A percentile compares a stretch with the other conserved stretches of the same genome.
phyloP scores from a whole-genome alignment of 202 grass and related monocot genomes.

The Brachypodium distachyon region DNA sequence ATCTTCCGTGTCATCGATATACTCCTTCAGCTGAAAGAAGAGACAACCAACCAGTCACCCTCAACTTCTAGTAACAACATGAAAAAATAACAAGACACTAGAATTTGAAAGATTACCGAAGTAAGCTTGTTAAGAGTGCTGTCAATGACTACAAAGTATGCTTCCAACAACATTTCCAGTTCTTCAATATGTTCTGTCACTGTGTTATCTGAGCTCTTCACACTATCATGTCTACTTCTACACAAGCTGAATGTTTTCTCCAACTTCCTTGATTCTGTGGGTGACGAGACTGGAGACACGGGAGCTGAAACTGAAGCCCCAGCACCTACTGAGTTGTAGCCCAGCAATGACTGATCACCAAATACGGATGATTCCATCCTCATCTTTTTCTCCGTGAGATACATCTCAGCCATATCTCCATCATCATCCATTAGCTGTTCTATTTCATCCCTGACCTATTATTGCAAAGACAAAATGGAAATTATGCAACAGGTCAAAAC shows the following conservation, averaged over 20 bases:
- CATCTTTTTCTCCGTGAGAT: constrained; percentile 84
- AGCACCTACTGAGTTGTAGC: constrained; percentile 39
- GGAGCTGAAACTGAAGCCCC: constrained; percentile 77
- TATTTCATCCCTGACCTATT: constrained; percentile 97
- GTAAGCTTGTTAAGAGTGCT: constrained; percentile 90
- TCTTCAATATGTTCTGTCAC: constrained; percentile 75
- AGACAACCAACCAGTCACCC: neutral
- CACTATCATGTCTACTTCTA: constrained; percentile 87
- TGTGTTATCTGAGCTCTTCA: constrained; percentile 67
- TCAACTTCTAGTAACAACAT: neutral
- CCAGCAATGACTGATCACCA: constrained; percentile 64
- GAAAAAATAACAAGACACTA: neutral
- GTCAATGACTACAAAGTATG: constrained; percentile 97
- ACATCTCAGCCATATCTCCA: constrained; percentile 99
- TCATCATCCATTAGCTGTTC: constrained; percentile 99
- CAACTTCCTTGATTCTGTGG: constrained; percentile 67
- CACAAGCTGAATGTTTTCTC: constrained; percentile 76
- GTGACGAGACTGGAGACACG: constrained; percentile 82
- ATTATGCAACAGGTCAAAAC: neutral
- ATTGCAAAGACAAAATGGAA: constrained; percentile 9
- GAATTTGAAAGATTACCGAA: constrained; percentile 43
- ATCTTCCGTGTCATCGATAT: constrained; percentile 99
- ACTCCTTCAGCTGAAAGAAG: constrained; percentile 88
- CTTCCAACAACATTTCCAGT: constrained; percentile 96
- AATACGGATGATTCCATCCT: constrained; percentile 70